A percentile compares a stretch with the other conserved stretches of the same genome.
phyloP scores from a whole-genome alignment of 768 basidiomycete genomes.

The Candolleomyces eurysporus region DNA sequence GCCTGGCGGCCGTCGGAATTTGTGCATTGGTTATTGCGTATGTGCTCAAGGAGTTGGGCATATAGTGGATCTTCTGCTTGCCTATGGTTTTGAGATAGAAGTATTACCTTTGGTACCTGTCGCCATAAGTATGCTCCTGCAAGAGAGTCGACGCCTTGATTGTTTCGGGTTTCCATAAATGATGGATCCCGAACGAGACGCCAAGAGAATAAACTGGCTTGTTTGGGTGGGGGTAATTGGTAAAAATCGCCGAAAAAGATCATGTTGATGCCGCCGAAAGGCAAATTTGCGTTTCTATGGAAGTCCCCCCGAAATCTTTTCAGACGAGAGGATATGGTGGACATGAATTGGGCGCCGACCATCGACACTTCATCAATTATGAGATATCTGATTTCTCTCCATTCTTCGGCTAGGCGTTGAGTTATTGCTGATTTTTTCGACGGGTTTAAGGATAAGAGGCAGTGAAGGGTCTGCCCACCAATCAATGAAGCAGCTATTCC shows the following conservation, averaged over 20 bases:
- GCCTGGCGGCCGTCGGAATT: background rate
- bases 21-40: slow-evolving; percentile 4
- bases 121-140: slow-evolving; percentile 14
- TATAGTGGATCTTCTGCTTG: slow-evolving; percentile 9
- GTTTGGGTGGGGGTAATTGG: slow-evolving; percentile 13
- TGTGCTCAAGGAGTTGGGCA: slow-evolving; percentile 8
- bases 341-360: slow-evolving; percentile 15
- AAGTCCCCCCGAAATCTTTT: slow-evolving; percentile 15
- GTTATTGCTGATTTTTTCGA: background rate
- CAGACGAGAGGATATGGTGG: slow-evolving; percentile 18
- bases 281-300: background rate
- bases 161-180: background rate
- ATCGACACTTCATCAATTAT: slow-evolving; percentile 21
- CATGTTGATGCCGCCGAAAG: slow-evolving; percentile 29
- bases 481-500: slow-evolving; percentile 27
- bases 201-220: slow-evolving; percentile 19
- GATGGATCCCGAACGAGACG: slow-evolving; percentile 7
- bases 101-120: slow-evolving; percentile 9
- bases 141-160: slow-evolving; percentile 3
- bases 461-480: slow-evolving; percentile 26
- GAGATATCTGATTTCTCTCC: slow-evolving; percentile 18
- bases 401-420: slow-evolving; percentile 3
- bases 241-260: slow-evolving; percentile 24
- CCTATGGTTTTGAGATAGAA: slow-evolving; percentile 16
- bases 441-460: slow-evolving; percentile 17